Evolutionary conservation across 2,329 filamentous ascomycete species (phyloP), one percentile per base, ranked within the genome.

Genomic region (Graphiopsis chlorocephala): DNA sequence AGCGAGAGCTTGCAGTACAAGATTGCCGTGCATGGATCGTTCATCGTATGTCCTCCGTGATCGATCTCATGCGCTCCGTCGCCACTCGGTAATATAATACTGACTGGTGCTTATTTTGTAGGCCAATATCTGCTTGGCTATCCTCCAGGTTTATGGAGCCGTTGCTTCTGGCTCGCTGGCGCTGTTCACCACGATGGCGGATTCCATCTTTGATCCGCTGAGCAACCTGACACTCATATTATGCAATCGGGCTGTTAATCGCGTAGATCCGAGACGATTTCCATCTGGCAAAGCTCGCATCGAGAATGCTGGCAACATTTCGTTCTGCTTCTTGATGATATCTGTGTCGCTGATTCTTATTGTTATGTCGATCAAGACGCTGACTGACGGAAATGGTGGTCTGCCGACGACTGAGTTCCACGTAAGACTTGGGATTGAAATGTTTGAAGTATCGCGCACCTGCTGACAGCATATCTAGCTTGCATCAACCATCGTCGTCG

Each of bases 101-200:
- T 58, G 33, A 45, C 33, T 29, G 23, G 38, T 45, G 3, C 10
- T 38, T 12, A 60, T 48, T 4, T 3, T 15, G 8, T 26, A 64
- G 61, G 61, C 61, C 52, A 98, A 98, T 72, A 77, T 97, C 64
- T 67, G 90, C 29, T 84, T 99, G 6, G 88, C 93, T 0, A 83
- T 84, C 4, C 83, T 99, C 20, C 95, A 99, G 78, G 81, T 97
- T 42, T 99, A 96, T 75, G 95, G 90, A 50, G 95, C 95, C 67
- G 85, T 92, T 53, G 87, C 90, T 0, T 97, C 93, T 0, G 88
- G 90, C 55, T 97, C 93, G n/a, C 85, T 98, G 38, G 97, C 94
- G 5, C 87, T 99, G 55, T 97, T 98, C 81, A 97, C 95, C 17
- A 99, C 94, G 68, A 96, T 96, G 91, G 94, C 93, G 17, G 95